These are phyloP conservation scores for Ogataea siamensis DNA, from an alignment of 805 yeast genomes.

Conservation along the genomic window DNA sequence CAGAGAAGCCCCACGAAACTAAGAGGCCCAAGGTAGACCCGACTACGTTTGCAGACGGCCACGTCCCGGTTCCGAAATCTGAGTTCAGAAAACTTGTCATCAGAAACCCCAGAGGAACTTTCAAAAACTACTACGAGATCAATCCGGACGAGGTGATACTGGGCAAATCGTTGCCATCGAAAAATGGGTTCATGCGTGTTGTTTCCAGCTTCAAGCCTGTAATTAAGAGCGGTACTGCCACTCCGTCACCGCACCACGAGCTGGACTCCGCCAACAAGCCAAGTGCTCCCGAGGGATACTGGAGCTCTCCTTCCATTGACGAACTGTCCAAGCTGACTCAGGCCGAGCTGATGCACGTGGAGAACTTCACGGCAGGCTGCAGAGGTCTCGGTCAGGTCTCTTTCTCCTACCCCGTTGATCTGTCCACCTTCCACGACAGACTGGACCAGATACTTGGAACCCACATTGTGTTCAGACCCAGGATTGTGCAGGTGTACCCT, in stretches of 20 bases:
- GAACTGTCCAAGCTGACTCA: conserved; percentile 44
- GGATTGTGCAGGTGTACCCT: conserved; percentile 62
- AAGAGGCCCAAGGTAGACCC: conserved; percentile 3
- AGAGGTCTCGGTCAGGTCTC: conserved; percentile 66
- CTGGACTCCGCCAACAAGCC: not conserved
- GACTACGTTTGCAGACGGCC: not conserved
- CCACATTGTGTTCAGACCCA: conserved; percentile 45
- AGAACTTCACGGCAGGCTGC: conserved; percentile 68
- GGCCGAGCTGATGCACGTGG: conserved; percentile 51
- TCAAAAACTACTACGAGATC: conserved; percentile 29
- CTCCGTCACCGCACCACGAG: too few species aligned
- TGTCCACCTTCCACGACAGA: conserved; percentile 48
- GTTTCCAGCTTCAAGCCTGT: conserved; percentile 15
- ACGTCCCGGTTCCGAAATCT: conserved; percentile 13
- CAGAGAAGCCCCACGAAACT: conserved; percentile 10
- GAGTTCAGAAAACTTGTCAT: conserved; percentile 30
- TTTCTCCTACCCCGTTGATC: conserved; percentile 66
- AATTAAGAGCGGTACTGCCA: too few species aligned
- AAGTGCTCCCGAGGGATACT: conserved; percentile 45
- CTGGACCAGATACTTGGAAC: conserved; percentile 40
- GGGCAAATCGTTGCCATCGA: conserved; percentile 3
- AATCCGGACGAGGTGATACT: conserved; percentile 31
- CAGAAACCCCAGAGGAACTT: conserved; percentile 27
- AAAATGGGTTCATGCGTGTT: conserved; percentile 7
- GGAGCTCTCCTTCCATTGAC: conserved; percentile 67